Base-by-base conservation (phyloP, 306 rosid species). In the Sicyos edulis region DNA sequence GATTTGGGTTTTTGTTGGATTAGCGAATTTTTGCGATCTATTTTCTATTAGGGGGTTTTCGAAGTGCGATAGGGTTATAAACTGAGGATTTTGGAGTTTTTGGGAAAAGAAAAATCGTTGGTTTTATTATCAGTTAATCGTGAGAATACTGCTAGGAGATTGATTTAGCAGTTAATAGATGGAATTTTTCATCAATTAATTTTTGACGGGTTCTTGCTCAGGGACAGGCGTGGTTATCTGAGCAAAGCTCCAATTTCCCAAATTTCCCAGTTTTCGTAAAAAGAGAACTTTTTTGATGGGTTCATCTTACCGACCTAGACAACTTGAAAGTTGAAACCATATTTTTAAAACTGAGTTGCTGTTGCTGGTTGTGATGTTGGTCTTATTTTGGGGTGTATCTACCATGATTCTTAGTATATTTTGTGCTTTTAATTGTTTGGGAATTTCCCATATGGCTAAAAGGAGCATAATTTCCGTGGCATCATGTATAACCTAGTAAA, bases 341-440 rank as follows among this genome's bases (percentile, higher is more conserved):
- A 12, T 68, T 49, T 47, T 49, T 22, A 7, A 4, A 66, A 45
- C 21, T 65, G 51, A 37, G 54, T 10, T 42, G 37, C 13, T 32
- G 53, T 22, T 66, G 20, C 71, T 14, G 42, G 44, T 49, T 14
- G 72, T 45, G 42, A 24, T 67, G 47, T 12, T 67, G 16, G 14
- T 45, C 32, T 45, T 32, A 45, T 67, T 67, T 21, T 15, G 40
- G 21, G 56, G 55, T 47, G 55, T 67, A 10, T 45, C 54, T 45
- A 16, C 34, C 44, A 42, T 17, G 52, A 19, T 42, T 42, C 10
- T 65, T 6, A 42, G 54, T 47, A 21, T 68, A 56, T 67, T 49
- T 68, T 68, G 55, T 68, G 57, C 56, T 68, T 16, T 24, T 69
- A 45, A 69, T 26, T 69, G 73, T 22, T 68, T 45, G 45, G 71